Conservation (phyloP, 805 yeast genomes). For the Sungouiella thailandica region DNA sequence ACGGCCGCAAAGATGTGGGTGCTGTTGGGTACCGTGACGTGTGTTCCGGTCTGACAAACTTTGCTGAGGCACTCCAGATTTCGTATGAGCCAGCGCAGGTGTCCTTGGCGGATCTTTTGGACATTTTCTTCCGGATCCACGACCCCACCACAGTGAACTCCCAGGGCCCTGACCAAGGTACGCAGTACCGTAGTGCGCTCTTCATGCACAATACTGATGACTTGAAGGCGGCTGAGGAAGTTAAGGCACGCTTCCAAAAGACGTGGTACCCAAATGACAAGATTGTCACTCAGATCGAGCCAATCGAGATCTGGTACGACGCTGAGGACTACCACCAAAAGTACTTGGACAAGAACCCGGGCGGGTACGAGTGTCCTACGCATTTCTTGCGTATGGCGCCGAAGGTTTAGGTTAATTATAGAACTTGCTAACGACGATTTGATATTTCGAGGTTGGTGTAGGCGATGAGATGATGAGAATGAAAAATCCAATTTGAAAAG, state of each 20-base stretch:
- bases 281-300: conserved; percentile 68
- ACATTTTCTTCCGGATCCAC: conserved; percentile 86
- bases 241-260: conserved; percentile 55
- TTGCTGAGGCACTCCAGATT: conserved; percentile 81
- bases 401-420: conserved; percentile 23
- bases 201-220: conserved; percentile 59
- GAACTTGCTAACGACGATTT: too few species aligned
- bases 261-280: conserved; percentile 69
- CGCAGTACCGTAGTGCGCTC: conserved; percentile 85
- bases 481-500: too few species aligned
- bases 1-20: conserved; percentile 57
- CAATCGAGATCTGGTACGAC: conserved; percentile 69
- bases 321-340: conserved; percentile 95
- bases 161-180: conserved; percentile 87
- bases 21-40: conserved; percentile 56
- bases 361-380: conserved; percentile 86
- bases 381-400: conserved; percentile 72
- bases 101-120: conserved; percentile 57
- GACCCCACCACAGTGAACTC: conserved; percentile 83
- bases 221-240: conserved; percentile 36
- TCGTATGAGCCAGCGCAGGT: conserved; percentile 71
- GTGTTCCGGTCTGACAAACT: conserved; percentile 68
- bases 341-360: conserved; percentile 74
- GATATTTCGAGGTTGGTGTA: too few species aligned
- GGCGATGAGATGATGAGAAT: too few species aligned